Evolutionary conservation across 1,139 yeast species (phyloP), one percentile per base, ranked within the genome.

Genomic region (Sugiyamaella paludigena): DNA sequence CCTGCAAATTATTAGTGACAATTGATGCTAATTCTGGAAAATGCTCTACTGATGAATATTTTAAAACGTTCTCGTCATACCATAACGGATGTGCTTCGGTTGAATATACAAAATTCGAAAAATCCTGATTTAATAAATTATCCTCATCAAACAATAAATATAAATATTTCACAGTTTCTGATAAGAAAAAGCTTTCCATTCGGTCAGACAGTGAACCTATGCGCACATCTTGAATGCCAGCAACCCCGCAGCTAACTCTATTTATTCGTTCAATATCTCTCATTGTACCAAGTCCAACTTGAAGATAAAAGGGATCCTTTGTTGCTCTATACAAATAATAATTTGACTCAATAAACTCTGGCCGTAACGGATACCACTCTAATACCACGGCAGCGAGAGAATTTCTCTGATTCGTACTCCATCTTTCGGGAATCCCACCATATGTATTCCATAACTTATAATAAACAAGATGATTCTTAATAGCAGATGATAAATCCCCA

Each of bases 21-120:
- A 47, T 43, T n/a, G 38, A 42, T 9, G 53, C 49, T 15, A 57
- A 46, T 11, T 34, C 15, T 4, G 54, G 52, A 36, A 51, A 60
- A 34, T 50, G 49, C 10, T 43, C 40, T 2, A 49, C 55, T 4
- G 60, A 51, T 6, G 67, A 61, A 33, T 57, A 50, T 24, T 55
- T 43, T 28, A 62, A 12, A 3, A 71, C 51, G 7, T 58, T 48
- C 2, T 64, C 54, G 51, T 69, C 68, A 49, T 77, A 74, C 95
- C 96, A 88, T 52, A 89, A 64, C 1, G 96, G 96, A 65, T 91
- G 98, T 0, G 94, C 98, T 62, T 91, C 98, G 0, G 98, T 91
- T 9, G 96, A 85, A 60, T 89, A 91, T 1, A 91, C 74, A 68
- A 84, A 76, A 58, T 82, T 84, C 39, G 80, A 78, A 65, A 72